These are phyloP conservation scores for Paecilomyces sp. DNA, from an alignment of 2,329 filamentous ascomycete species.

Conservation along the genomic window DNA sequence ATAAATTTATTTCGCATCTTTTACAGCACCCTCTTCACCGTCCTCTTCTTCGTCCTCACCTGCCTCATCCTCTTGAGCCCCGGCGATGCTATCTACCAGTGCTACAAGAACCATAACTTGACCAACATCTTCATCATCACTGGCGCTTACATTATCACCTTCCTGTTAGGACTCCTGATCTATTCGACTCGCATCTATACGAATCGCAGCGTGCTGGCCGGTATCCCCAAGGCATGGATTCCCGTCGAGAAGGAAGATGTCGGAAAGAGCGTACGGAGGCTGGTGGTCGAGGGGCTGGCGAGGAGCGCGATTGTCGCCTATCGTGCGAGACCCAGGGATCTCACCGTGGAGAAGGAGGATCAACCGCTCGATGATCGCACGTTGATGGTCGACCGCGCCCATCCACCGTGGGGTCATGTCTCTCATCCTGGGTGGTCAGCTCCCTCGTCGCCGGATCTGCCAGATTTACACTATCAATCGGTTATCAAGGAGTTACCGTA, in stretches of 20 bases:
- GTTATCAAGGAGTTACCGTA: slow-evolving; percentile 81
- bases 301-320: slow-evolving; percentile 76
- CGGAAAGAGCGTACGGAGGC: slow-evolving; percentile 62
- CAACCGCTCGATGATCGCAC: slow-evolving; percentile 18
- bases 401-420: slow-evolving; percentile 71
- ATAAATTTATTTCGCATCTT: slow-evolving; percentile 63
- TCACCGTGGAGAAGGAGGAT: slow-evolving; percentile 33
- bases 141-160: slow-evolving; percentile 66
- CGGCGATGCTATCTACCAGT: slow-evolving; percentile 72
- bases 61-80: slow-evolving; percentile 73
- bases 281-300: slow-evolving; percentile 66
- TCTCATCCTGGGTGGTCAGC: slow-evolving; percentile 85
- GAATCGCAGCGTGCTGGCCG: slow-evolving; percentile 68
- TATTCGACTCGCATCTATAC: slow-evolving; percentile 83
- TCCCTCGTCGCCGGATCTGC: slow-evolving; percentile 65
- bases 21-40: slow-evolving; percentile 70
- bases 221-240: slow-evolving; percentile 80
- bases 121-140: slow-evolving; percentile 80
- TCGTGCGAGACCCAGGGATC: slow-evolving; percentile 63
- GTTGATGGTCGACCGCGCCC: slow-evolving; percentile 28
- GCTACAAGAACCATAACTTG: slow-evolving; percentile 56
- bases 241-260: slow-evolving; percentile 83
- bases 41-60: slow-evolving; percentile 67
- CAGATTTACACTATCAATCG: slow-evolving; percentile 73
- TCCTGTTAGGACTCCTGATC: slow-evolving; percentile 63